Evolutionary conservation across 495 filamentous ascomycete species (phyloP), one percentile per base, ranked within the genome.

Genomic region (Aspergillus bridgeri): DNA sequence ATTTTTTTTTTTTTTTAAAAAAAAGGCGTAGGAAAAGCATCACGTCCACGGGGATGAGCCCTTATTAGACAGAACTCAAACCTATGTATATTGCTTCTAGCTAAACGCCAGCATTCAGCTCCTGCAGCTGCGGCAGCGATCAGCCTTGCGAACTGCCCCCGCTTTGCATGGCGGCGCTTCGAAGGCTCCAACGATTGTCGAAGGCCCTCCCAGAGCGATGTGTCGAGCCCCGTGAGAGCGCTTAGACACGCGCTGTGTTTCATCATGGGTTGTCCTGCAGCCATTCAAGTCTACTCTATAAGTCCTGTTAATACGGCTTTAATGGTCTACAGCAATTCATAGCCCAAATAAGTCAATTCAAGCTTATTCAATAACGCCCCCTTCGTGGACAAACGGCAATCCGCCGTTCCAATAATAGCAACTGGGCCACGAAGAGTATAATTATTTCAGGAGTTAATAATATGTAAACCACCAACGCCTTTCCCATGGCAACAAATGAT

Each of bases 391-490:
- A 0, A n/a, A 38, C 17, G 33, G 11, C 33, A 38, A 15, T 13
- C 13, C 33, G 9, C 9, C 9, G 33, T 38, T 38, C 33, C 33
- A 38, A 38, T 38, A 13, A 38, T 38, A 4, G 17, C 22, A 18
- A 13, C 48, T 29, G 9, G 25, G 33, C 21, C 48, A 51, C 8
- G 9, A 17, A 15, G 11, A 38, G n/a, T n/a, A 15, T 38, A 38
- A 38, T 38, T 38, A 38, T 38, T 0, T 3, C 33, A 38, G 33
- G 33, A 38, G 17, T 38, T 38, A 51, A 49, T n/a, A 4, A 9
- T 53, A 54, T 15, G 23, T 17, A 8, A 3, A 27, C 18, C 71
- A 57, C 63, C 57, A 72, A 74, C 71, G 66, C 71, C 71, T 45
- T 56, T 62, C 47, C 61, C 52, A 60, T 66, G 60, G 64, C 42